Percentiles rank a stretch among this genome's conserved stretches.
These are phyloP conservation scores for Halophytophthora batemanensis DNA, from an alignment of 352 stramenopile genomes.

Conservation along the genomic window DNA sequence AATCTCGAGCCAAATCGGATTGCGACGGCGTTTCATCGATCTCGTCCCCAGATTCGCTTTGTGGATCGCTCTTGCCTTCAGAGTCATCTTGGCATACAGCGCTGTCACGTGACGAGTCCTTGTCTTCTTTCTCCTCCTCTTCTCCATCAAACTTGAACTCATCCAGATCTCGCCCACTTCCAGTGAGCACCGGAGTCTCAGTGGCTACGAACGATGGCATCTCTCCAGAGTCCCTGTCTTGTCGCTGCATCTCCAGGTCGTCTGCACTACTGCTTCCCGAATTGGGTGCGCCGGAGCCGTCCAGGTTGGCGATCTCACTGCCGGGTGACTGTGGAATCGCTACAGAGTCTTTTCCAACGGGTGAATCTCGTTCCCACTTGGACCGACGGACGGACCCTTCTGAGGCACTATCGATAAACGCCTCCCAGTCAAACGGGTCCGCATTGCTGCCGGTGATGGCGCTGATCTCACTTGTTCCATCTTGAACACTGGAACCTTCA, in stretches of 20 bases:
- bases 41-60: slow-evolving; percentile 1
- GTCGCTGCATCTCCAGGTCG: slow-evolving; percentile 7
- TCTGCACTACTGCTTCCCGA: slow-evolving; percentile 1
- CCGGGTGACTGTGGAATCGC: neutral
- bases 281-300: neutral
- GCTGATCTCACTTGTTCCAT: slow-evolving; percentile 10
- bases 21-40: neutral
- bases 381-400: slow-evolving; percentile 27
- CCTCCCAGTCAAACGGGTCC: slow-evolving; percentile 56
- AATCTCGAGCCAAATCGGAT: slow-evolving; percentile 46
- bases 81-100: slow-evolving; percentile 5
- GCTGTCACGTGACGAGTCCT: slow-evolving; percentile 7
- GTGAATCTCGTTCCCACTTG: slow-evolving; percentile 17
- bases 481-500: slow-evolving; percentile 12
- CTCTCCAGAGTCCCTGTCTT: slow-evolving; percentile 3
- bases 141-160: slow-evolving; percentile 19
- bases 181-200: slow-evolving; percentile 2
- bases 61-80: slow-evolving; percentile 4
- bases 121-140: slow-evolving; percentile 34
- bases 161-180: slow-evolving; percentile 6
- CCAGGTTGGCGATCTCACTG: no score
- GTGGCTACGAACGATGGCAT: slow-evolving; percentile 1
- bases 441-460: slow-evolving; percentile 10
- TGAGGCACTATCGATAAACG: slow-evolving; percentile 57
- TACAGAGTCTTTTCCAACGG: neutral